phyloP scores from a whole-genome alignment of 768 basidiomycete genomes.

The Stropharia rugosoannulata region DNA sequence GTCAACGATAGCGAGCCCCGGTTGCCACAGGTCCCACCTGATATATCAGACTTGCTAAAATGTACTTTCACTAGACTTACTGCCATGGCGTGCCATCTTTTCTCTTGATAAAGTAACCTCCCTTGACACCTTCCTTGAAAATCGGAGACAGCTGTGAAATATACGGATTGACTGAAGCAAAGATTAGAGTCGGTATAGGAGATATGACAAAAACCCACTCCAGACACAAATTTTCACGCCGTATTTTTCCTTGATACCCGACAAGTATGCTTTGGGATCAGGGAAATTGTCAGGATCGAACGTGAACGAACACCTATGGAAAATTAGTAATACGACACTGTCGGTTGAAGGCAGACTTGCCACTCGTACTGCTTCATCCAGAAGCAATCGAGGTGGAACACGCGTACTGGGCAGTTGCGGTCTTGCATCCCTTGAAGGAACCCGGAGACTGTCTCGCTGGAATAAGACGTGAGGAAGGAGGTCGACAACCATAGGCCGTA shows the following conservation, averaged over 20 bases:
- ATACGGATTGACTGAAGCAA: slow-evolving; percentile 62
- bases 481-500: slow-evolving; percentile 80
- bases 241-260: slow-evolving; percentile 59
- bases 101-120: slow-evolving; percentile 71
- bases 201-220: slow-evolving; percentile 39
- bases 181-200: neutral
- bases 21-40: slow-evolving; percentile 31
- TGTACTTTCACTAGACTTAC: slow-evolving; percentile 33
- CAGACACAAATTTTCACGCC: slow-evolving; percentile 74
- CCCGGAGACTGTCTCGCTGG: slow-evolving; percentile 62
- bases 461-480: slow-evolving; percentile 72
- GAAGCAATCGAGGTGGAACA: slow-evolving; percentile 78
- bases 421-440: slow-evolving; percentile 74
- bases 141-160: slow-evolving; percentile 69
- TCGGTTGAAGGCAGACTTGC: slow-evolving; percentile 25
- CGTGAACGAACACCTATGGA: slow-evolving; percentile 65
- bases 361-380: slow-evolving; percentile 76
- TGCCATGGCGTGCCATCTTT: slow-evolving; percentile 68
- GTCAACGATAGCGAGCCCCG: slow-evolving; percentile 59
- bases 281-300: slow-evolving; percentile 79
- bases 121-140: slow-evolving; percentile 65
- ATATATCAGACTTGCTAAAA: slow-evolving; percentile 2
- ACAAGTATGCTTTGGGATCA: slow-evolving; percentile 62
- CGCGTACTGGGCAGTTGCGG: slow-evolving; percentile 60
- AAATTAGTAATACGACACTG: slow-evolving; percentile 14